phyloP scores from a whole-genome alignment of 805 yeast species.

The Isabelozyma heimii region DNA sequence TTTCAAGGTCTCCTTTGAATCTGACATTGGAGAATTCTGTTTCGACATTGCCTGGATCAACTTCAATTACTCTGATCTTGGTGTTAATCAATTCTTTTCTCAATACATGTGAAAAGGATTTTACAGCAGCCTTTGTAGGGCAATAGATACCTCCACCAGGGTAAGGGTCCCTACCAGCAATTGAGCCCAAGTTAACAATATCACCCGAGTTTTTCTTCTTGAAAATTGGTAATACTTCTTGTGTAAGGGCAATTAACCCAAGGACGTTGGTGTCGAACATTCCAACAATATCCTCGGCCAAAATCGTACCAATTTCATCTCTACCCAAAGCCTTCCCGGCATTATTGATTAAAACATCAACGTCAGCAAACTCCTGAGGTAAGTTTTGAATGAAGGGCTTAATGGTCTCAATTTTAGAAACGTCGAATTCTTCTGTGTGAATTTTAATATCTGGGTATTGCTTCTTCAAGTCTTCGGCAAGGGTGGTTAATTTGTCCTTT shows the following conservation, averaged over 20 bases:
- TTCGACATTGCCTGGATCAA: conserved; percentile 79
- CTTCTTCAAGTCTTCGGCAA: conserved; percentile 45
- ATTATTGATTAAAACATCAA: conserved; percentile 68
- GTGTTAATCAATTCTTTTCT: conserved; percentile 76
- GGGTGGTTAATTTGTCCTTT: conserved; percentile 51
- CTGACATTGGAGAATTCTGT: conserved; percentile 70
- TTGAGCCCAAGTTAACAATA: conserved; percentile 71
- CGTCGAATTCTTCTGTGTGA: conserved; percentile 56
- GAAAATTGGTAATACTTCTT: conserved; percentile 70
- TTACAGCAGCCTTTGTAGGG: conserved; percentile 70
- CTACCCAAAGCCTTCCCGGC: conserved; percentile 82
- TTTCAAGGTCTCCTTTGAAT: conserved; percentile 57
- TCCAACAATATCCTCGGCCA: conserved; percentile 58
- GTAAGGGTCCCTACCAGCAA: conserved; percentile 77
- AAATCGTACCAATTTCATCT: conserved; percentile 71
- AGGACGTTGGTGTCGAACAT: conserved; percentile 87
- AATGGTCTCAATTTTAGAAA: conserved; percentile 38
- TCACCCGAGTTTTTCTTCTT: conserved; percentile 69
- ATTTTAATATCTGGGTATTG: conserved; percentile 52
- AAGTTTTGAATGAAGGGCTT: conserved; percentile 50
- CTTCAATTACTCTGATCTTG: conserved; percentile 65
- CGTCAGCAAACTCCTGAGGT: conserved; percentile 59
- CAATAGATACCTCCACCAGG: conserved; percentile 80
- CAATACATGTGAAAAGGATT: conserved; percentile 66
- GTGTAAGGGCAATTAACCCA: conserved; percentile 82